Evolutionary conservation across 2,329 filamentous ascomycete genomes (phyloP), one percentile per base, ranked within the genome.

Genomic region (Aspergillus ochraceus): DNA sequence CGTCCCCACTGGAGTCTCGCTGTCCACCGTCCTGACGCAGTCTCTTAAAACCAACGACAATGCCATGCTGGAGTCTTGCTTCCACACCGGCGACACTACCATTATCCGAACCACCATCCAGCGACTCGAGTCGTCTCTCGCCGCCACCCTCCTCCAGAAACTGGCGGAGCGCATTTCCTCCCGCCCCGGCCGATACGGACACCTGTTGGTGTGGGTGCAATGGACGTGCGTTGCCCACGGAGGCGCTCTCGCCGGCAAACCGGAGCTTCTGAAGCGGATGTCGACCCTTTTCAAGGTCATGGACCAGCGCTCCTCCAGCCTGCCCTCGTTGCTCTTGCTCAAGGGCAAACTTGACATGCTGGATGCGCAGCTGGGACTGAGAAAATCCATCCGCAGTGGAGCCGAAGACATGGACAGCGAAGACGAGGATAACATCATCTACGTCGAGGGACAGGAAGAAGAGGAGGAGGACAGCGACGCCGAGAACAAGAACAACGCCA

Each of bases 281-380:
- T 83, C 86, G 52, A 88, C 90, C 46, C 82, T 99, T 57, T 91
- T 94, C 75, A 89, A 90, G 71, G 94, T 98, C 19, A 85, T 98
- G 60, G 89, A 92, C 63, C 91, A 96, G 78, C 88, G 95, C 47
- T 89, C 92, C 36, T 88, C 88, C 64, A 92, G 91, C 17, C 82
- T 98, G 24, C 88, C 90, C 62, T 91, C 90, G 65, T 81, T 99
- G 50, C 81, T 99, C 39, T 86, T 93, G 20, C 84, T 99, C 61
- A 97, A 97, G 80, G 95, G 95, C 24, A 97, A 97, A 77, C 83
- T 99, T 32, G 94, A 98, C 72, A 91, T 99, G 86, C 83, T 98
- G 52, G 90, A 95, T 70, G 89, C 91, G 6, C 95, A 99, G 78
- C 88, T 98, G 75, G 87, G 91, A 68, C 80, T 97, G 68, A 84